These are phyloP conservation scores for Adansonia madagascariensis DNA, from an alignment of 441 rosid genomes.

Conservation along the genomic window DNA sequence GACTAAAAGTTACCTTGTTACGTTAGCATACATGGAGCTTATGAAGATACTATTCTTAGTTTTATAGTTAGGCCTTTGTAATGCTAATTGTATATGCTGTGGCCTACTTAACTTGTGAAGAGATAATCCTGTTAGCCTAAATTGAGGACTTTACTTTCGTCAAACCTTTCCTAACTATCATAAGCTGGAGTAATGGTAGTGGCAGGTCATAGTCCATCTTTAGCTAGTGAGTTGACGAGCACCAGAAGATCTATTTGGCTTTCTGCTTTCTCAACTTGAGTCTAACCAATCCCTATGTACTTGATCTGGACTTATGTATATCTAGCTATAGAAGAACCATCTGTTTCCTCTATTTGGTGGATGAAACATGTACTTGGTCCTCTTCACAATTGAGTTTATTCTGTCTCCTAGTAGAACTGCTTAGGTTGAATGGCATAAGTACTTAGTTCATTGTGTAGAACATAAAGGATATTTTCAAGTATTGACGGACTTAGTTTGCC, in stretches of 20 bases:
- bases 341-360: background rate
- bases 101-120: slow-evolving; percentile 16
- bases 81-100: background rate
- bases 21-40: background rate
- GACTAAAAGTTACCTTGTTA: slow-evolving; percentile 12
- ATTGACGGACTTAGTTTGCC: background rate
- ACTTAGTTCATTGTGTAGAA: background rate
- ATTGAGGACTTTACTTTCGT: background rate
- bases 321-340: background rate
- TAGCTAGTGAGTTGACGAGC: background rate
- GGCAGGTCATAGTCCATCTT: slow-evolving; percentile 13
- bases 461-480: background rate
- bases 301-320: slow-evolving; percentile 3
- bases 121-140: background rate
- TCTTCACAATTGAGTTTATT: background rate
- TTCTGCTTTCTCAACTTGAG: slow-evolving; percentile 11
- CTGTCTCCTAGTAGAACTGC: background rate
- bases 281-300: background rate
- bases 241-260: background rate
- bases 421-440: background rate
- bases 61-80: background rate
- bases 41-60: background rate
- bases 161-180: slow-evolving; percentile 3
- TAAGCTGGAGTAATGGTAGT: background rate
- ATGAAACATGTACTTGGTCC: background rate